A percentile compares a stretch with the other conserved stretches of the same genome.
phyloP scores from a whole-genome alignment of 805 yeast species.

The Saturnispora zaruensis region DNA sequence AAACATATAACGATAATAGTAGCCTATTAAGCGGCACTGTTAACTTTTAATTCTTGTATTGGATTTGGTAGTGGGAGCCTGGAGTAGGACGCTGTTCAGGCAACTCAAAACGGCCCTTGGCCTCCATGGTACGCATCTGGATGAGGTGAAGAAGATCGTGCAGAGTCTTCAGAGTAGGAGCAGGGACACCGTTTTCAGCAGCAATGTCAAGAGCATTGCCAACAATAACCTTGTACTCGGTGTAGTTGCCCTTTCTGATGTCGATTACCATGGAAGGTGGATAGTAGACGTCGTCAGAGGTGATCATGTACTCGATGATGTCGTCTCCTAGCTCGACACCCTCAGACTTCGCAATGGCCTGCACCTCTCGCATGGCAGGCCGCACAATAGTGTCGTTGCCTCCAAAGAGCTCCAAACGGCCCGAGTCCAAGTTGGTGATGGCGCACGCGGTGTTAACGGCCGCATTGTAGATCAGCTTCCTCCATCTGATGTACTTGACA shows the following conservation, averaged over 20 bases:
- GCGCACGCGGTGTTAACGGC: constrained; percentile 39
- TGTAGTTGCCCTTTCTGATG: constrained; percentile 32
- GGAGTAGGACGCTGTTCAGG: constrained; percentile 27
- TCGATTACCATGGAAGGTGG: constrained; percentile 44
- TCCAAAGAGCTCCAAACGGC: constrained; percentile 27
- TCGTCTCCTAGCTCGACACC: constrained; percentile 33
- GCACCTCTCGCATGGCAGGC: constrained; percentile 40
- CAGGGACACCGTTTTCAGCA: constrained; percentile 22
- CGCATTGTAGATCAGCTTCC: constrained; percentile 40
- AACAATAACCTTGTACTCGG: constrained; percentile 36
- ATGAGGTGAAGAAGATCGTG: constrained; percentile 24
- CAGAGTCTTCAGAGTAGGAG: constrained; percentile 26
- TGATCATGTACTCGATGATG: constrained; percentile 31
- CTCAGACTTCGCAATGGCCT: constrained; percentile 39
- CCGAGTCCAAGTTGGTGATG: constrained; percentile 34
- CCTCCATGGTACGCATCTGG: constrained; percentile 28
- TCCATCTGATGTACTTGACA: constrained; percentile 36
- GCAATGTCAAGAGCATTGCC: constrained; percentile 34
- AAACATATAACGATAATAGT: background rate
- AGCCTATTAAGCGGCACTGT: background rate
- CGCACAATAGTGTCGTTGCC: constrained; percentile 23
- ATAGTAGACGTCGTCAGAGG: constrained; percentile 33
- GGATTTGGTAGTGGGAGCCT: constrained; percentile 17
- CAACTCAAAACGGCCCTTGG: constrained; percentile 21
- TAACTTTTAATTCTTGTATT: constrained; percentile 6